Conservation (phyloP, 2,329 filamentous ascomycete species). For the Corynespora cassiicola region DNA sequence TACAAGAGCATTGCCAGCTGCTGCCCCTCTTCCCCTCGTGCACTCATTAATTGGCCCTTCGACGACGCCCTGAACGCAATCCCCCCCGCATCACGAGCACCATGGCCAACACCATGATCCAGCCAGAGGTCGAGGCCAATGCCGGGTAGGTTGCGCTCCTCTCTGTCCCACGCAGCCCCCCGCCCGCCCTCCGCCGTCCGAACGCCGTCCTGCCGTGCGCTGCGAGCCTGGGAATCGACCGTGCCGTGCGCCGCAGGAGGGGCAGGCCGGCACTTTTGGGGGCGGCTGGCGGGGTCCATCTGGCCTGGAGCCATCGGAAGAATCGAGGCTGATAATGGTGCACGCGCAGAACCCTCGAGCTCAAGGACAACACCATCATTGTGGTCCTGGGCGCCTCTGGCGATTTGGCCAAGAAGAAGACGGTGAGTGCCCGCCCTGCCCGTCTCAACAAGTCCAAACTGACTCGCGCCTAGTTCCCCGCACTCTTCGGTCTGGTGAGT, state of each 20-base stretch:
- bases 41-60: constrained; percentile 27
- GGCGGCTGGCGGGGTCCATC: no score
- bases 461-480: constrained; percentile 75
- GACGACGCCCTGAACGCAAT: constrained; percentile 21
- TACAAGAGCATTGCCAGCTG: constrained; percentile 14
- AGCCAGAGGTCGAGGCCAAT: constrained; percentile 52
- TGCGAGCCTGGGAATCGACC: no score
- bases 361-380: constrained; percentile 98
- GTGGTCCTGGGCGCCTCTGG: constrained; percentile 96
- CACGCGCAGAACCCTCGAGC: constrained; percentile 78
- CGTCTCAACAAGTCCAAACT: constrained; percentile 22
- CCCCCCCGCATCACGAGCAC: constrained; percentile 27
- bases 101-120: constrained; percentile 58
- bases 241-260: no score
- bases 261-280: constrained; percentile 11
- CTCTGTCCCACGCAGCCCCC: neutral
- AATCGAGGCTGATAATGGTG: constrained; percentile 34
- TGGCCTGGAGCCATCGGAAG: no score
- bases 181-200: no score
- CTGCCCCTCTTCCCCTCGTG: constrained; percentile 12
- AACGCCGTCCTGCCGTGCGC: no score
- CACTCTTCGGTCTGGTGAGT: constrained; percentile 95
- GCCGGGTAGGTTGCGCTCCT: constrained; percentile 50
- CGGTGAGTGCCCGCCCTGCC: constrained; percentile 63
- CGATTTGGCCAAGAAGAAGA: constrained; percentile 99